These are phyloP conservation scores for Diplodia scrobiculata DNA, from an alignment of 2,329 filamentous ascomycete species.

Conservation along the genomic window DNA sequence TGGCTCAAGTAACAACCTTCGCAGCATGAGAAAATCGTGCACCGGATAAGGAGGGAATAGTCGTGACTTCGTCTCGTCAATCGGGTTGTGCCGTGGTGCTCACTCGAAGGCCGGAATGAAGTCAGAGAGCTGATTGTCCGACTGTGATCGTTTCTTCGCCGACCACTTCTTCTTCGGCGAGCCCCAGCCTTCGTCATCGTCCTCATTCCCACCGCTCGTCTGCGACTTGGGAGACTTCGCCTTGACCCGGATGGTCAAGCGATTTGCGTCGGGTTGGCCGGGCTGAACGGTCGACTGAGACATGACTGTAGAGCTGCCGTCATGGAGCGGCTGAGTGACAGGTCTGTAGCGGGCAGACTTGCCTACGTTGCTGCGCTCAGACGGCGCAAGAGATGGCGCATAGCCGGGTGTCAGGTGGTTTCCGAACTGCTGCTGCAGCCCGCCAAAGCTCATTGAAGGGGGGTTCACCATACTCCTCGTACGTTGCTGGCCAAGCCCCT, in stretches of 20 bases:
- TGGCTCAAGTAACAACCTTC: constrained; percentile 23
- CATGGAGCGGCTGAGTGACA: constrained; percentile 58
- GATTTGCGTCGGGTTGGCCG: constrained; percentile 11
- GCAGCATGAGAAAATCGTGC: constrained; percentile 14
- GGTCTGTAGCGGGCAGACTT: constrained; percentile 88
- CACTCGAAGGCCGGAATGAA: constrained; percentile 28
- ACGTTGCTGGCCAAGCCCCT: constrained; percentile 17
- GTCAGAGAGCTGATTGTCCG: constrained; percentile 24
- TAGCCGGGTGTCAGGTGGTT: constrained; percentile 57
- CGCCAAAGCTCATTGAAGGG: constrained; percentile 75
- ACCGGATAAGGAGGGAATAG: constrained; percentile 18
- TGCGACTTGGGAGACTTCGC: constrained; percentile 20
- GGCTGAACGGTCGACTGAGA: constrained; percentile 27
- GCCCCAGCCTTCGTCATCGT: constrained; percentile 27
- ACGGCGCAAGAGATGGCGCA: constrained; percentile 88
- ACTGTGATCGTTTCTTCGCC: constrained; percentile 15
- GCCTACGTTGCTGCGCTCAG: constrained; percentile 91
- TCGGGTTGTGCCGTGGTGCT: constrained; percentile 13
- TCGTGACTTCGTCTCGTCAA: constrained; percentile 28
- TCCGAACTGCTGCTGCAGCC: constrained; percentile 51
- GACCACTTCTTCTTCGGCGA: constrained; percentile 29
- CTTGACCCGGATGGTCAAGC: constrained; percentile 26
- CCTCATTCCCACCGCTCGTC: constrained; percentile 11
- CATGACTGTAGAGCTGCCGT: constrained; percentile 29
- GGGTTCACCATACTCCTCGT: constrained; percentile 28